These are phyloP conservation scores for Evernia prunastri DNA, from an alignment of 495 filamentous ascomycete species.

Conservation along the genomic window DNA sequence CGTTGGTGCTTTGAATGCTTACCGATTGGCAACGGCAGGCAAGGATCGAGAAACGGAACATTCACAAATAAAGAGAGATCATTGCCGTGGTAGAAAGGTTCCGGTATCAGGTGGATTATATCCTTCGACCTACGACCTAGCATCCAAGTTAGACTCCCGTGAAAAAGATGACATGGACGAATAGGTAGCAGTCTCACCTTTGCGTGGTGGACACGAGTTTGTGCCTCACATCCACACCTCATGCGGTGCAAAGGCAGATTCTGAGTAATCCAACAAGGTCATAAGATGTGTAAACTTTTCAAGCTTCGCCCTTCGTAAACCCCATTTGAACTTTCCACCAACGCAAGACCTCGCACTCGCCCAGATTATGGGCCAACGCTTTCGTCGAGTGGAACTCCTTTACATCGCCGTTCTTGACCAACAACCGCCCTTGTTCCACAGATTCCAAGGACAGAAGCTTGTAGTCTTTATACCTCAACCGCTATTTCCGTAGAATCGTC, in stretches of 20 bases:
- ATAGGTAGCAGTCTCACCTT: background rate
- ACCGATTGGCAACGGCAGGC: conserved; percentile 2
- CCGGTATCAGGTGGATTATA: background rate
- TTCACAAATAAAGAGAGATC: background rate
- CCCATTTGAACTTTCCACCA: conserved; percentile 50
- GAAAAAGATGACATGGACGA: background rate
- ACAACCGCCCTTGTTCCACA: conserved; percentile 18
- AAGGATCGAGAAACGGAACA: background rate
- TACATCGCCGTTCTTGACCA: conserved; percentile 39
- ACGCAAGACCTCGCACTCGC: conserved; percentile 36
- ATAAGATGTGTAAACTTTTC: background rate
- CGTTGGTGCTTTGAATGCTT: conserved; percentile 14
- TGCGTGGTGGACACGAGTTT: background rate
- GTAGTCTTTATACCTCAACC: conserved; percentile 46
- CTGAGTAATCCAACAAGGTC: too few species aligned
- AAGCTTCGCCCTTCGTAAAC: conserved; percentile 25
- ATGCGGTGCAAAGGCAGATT: background rate
- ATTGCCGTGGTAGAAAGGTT: background rate
- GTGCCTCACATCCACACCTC: background rate
- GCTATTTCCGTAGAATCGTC: conserved; percentile 17
- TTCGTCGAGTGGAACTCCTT: conserved; percentile 42
- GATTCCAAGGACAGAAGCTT: conserved; percentile 39
- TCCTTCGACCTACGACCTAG: too few species aligned
- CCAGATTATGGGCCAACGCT: conserved; percentile 27
- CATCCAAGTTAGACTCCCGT: background rate